A percentile compares a stretch with the other conserved stretches of the same genome.
These are phyloP conservation scores for Rhynchospora tenuis DNA, from an alignment of 176 grass and related monocot genomes.

Conservation along the genomic window DNA sequence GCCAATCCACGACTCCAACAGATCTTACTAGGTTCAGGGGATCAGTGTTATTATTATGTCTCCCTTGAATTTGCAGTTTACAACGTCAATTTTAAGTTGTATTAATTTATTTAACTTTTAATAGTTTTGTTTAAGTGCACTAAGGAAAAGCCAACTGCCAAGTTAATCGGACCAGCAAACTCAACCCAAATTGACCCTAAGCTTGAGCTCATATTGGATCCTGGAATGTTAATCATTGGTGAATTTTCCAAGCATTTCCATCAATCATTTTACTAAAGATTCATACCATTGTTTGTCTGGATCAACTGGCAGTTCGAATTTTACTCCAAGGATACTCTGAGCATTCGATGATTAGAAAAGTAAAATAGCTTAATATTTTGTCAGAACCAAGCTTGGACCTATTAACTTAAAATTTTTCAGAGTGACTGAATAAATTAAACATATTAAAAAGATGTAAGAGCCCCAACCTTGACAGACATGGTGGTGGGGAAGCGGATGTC, in stretches of 20 bases:
- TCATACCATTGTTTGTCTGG: neutral
- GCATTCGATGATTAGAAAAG: neutral
- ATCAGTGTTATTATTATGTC: no score
- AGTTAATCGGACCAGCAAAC: neutral
- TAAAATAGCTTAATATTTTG: neutral
- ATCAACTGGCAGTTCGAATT: neutral
- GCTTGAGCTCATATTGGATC: neutral
- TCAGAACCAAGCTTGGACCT: neutral
- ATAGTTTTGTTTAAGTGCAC: neutral
- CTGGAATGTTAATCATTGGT: neutral
- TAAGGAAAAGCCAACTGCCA: neutral
- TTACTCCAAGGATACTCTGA: neutral
- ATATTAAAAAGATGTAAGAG: constrained; percentile 5
- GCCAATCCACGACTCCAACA: neutral
- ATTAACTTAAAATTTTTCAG: neutral
- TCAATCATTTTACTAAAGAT: neutral
- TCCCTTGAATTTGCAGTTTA: neutral
- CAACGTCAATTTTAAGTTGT: no score
- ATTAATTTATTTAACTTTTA: neutral
- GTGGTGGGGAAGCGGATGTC: constrained; percentile 40
- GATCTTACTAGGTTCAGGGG: neutral
- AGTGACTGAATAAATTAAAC: neutral
- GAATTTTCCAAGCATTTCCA: neutral
- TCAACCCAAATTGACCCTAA: neutral
- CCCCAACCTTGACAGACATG: constrained; percentile 49